Evolutionary conservation across 202 grass and related monocot species (phyloP).

Genomic region (Musa balbisiana): DNA sequence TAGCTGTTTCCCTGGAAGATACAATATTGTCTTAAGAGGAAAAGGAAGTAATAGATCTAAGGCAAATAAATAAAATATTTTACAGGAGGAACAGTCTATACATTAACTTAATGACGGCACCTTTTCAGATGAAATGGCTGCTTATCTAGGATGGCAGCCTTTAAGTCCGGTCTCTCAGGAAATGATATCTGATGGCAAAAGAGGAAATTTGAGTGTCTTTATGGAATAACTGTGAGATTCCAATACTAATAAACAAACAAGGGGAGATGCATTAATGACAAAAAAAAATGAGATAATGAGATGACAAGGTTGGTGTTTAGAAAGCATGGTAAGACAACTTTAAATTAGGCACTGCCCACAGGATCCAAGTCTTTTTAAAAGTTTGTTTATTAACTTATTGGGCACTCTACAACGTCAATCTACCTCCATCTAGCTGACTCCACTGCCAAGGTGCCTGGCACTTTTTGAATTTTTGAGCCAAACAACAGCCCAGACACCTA

Average conservation of each 20-base stretch:
- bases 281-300: not conserved
- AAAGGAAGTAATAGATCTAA: constrained; percentile 5
- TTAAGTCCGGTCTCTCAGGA: constrained; percentile 80
- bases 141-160: constrained; percentile 54
- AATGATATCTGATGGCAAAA: constrained; percentile 55
- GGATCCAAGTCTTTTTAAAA: no score
- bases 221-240: not conserved
- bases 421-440: no score
- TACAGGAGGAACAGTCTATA: not conserved
- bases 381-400: no score
- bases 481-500: no score
- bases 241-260: not conserved
- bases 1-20: constrained; percentile 68
- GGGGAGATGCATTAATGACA: not conserved
- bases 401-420: no score
- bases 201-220: not conserved
- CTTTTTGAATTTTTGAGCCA: no score
- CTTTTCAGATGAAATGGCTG: constrained; percentile 93
- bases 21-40: constrained; percentile 27
- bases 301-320: no score
- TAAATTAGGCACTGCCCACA: no score
- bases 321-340: no score
- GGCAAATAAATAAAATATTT: not conserved
- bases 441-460: no score
- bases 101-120: constrained; percentile 24